Percentiles rank a stretch among this genome's conserved stretches.
Evolutionary conservation across 805 yeast species (phyloP).

Genomic region (Blastobotrys chiropterorum): DNA sequence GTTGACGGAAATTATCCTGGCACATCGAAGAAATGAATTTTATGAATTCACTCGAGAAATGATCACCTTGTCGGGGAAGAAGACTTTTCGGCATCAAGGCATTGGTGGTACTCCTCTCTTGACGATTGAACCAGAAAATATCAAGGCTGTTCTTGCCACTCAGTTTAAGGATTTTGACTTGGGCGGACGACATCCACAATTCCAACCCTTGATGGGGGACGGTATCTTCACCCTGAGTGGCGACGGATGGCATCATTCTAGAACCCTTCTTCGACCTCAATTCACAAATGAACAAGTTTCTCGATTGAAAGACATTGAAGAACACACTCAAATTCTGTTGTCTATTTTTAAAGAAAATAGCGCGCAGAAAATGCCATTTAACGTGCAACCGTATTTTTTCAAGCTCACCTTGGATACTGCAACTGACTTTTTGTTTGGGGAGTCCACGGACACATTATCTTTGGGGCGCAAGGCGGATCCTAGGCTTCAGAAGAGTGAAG

Average conservation of each 20-base stretch:
- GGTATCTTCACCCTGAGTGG: slow-evolving; percentile 34
- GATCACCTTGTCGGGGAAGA: neutral
- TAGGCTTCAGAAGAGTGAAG: neutral
- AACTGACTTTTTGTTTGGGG: slow-evolving; percentile 23
- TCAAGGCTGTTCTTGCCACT: slow-evolving; percentile 27
- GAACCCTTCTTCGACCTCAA: slow-evolving; percentile 33
- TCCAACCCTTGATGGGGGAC: slow-evolving; percentile 28
- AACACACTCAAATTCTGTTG: slow-evolving; percentile 24
- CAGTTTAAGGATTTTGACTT: slow-evolving; percentile 26
- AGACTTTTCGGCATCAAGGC: slow-evolving; percentile 1
- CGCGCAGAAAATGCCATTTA: slow-evolving; percentile 8
- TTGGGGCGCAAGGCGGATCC: neutral
- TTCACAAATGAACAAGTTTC: slow-evolving; percentile 30
- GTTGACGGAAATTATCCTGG: neutral
- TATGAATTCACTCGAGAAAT: neutral
- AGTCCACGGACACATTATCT: slow-evolving; percentile 5
- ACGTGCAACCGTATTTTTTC: slow-evolving; percentile 9
- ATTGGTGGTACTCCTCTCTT: neutral
- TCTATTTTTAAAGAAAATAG: slow-evolving; percentile 5
- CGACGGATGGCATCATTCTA: slow-evolving; percentile 32
- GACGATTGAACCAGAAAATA: slow-evolving; percentile 25
- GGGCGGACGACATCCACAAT: slow-evolving; percentile 22
- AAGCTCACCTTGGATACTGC: slow-evolving; percentile 19
- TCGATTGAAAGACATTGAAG: slow-evolving; percentile 22
- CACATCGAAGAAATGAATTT: neutral